phyloP scores from a whole-genome alignment of 306 rosid genomes.

The Rubus parviflorus region DNA sequence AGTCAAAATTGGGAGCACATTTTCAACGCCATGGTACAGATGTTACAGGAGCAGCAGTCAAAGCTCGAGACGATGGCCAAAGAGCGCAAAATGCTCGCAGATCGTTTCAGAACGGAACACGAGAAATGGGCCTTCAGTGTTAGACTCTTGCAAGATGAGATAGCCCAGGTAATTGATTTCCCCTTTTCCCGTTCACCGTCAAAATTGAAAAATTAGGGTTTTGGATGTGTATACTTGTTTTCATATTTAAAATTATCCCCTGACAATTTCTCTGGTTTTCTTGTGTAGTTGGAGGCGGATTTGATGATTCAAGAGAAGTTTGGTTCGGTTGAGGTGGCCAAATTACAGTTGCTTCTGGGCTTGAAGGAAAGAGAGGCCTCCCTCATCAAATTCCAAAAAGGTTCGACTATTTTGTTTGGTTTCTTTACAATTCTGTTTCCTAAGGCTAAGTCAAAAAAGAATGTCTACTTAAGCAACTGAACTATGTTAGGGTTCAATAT shows the following conservation, averaged over 20 bases:
- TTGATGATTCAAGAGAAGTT: constrained; percentile 46
- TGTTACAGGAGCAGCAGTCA: constrained; percentile 52
- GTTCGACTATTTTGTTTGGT: constrained; percentile 36
- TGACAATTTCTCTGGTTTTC: constrained; percentile 11
- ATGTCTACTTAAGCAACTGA: neutral
- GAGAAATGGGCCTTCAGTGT: constrained; percentile 57
- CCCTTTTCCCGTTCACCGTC: neutral
- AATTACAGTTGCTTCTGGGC: constrained; percentile 48
- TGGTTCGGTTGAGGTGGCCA: constrained; percentile 43
- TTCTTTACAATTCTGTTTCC: neutral
- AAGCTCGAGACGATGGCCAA: constrained; percentile 59
- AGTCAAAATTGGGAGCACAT: constrained; percentile 60
- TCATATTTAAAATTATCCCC: too few relatives aligned
- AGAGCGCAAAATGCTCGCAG: constrained; percentile 55
- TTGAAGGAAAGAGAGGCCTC: constrained; percentile 51
- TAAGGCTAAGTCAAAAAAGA: too few relatives aligned
- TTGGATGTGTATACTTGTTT: neutral
- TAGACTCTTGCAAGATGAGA: constrained; percentile 40
- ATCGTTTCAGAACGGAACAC: constrained; percentile 52
- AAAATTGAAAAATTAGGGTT: constrained; percentile 33
- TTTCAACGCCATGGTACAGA: constrained; percentile 51
- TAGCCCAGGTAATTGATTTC: constrained; percentile 45
- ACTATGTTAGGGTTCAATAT: neutral
- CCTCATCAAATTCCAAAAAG: constrained; percentile 45
- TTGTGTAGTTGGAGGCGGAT: constrained; percentile 48